Evolutionary conservation across 164 flowering plant species (phyloP).

Genomic region (Annona squamosa): DNA sequence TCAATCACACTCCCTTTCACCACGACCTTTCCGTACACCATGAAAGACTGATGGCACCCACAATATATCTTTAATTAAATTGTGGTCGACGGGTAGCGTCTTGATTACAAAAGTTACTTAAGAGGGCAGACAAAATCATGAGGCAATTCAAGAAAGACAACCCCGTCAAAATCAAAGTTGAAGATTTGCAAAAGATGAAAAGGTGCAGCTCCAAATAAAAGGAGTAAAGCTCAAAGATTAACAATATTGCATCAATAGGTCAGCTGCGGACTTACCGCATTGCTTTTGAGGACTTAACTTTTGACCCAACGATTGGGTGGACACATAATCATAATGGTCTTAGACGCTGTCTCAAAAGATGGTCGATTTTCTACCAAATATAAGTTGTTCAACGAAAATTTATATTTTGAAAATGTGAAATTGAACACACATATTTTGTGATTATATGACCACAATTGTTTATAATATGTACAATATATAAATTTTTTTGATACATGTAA

Average conservation of each 20-base stretch:
- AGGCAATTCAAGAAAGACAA: neutral
- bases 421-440: too few relatives aligned
- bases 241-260: neutral
- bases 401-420: too few relatives aligned
- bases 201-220: neutral
- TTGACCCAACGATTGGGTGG: neutral
- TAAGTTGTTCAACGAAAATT: too few relatives aligned
- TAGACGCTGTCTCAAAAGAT: too few relatives aligned
- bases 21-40: neutral
- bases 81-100: neutral
- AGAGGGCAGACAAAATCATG: neutral
- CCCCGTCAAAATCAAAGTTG: neutral
- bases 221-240: neutral
- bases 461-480: too few relatives aligned
- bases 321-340: too few relatives aligned
- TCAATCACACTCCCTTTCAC: neutral
- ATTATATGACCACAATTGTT: too few relatives aligned
- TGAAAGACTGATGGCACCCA: neutral
- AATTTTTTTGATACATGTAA: too few relatives aligned
- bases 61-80: neutral
- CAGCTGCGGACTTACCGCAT: neutral
- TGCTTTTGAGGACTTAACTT: neutral
- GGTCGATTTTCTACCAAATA: too few relatives aligned
- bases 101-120: neutral
- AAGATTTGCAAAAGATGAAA: neutral